Base-by-base conservation (phyloP, 179 eudicot species). In the Beta macrorhiza region DNA sequence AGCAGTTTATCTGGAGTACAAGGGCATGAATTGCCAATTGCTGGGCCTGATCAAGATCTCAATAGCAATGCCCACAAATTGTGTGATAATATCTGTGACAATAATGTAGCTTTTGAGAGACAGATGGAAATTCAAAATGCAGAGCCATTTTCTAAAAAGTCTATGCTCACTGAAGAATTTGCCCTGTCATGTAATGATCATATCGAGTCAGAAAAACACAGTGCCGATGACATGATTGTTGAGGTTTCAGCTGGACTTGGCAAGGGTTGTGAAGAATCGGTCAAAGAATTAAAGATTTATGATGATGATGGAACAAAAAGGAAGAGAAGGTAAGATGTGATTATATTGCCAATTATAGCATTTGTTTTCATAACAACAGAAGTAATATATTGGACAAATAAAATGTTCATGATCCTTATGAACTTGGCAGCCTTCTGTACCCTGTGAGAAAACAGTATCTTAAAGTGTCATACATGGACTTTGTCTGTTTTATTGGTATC, bases 271-370 rank as follows among this genome's bases (percentile, higher is more conserved):
- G 91, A 83, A 72, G 92, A 81, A 55, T 79, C 72, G 17, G 80
- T 71, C 67, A 85, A 80, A 74, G 82, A 80, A 59, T 77, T 81
- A 70, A 90, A 89, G 68, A 87, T 62, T 37, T 4, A 37, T 42
- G 90, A 84, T 59, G 80, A 87, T 72, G 84, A 84, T 72, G 87
- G 74, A 75, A 88, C 87, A 22, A 89, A 80, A 87, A 79, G 80
- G 83, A 93, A 95, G 87, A 89, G 91, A 90, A 93, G 92, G 99
- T 91, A 81, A 82, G 84, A 56, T 56, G 32, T 51, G 32, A 59
- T 56, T 22, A 20, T 42, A 56, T 25, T 19, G 9, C 53, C 1
- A n/a, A n/a, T 49, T 57, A 57, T 2, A 37, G 42, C 42, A 37
- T 37, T 37, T 37, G 0, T 37, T 37, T 37, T 2, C 42, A 37